Base-by-base conservation (phyloP, 305 asterid species). In the Rubia balearica region DNA sequence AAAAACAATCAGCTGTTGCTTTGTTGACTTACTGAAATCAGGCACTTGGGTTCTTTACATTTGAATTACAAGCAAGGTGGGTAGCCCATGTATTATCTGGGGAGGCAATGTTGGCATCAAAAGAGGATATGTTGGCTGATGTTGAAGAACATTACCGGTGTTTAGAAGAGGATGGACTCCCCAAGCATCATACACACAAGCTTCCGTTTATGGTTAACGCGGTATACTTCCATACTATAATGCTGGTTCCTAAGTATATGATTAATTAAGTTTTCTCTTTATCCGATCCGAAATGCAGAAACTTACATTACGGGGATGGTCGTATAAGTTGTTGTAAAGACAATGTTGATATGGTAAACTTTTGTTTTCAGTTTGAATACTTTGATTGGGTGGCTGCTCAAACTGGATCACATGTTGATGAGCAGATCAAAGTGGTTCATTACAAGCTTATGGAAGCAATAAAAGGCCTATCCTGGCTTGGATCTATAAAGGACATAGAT, bases 21-120 rank as follows among this genome's bases (percentile, higher is more conserved):
- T 57, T 21, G 14, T 57, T 21, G 62, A 57, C 12, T n/a, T 22
- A 60, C 38, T 24, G 65, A 60, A 60, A 22, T 27, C 71, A 85
- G 92, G 46, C 71, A 16, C 7, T 81, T 17, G 53, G 49, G 33
- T 62, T 80, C 68, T 55, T 33, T 38, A 55, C 67, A 82, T 62
- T 84, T 4, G 90, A 87, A 21, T 60, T 86, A 17, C 96, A 89
- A 82, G 82, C 88, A 11, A 87, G 74, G 78, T 89, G 93, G 96
- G 77, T 85, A 22, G 86, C 91, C 0, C 70, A 24, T 3, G 81
- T 79, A 53, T 71, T 85, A 70, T 87, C 93, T 0, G 88, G 93
- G 2, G 77, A 78, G 77, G 80, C 46, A 0, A 9, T n/a, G 38
- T 80, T 89, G 41, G 91, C 91, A 3, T 78, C 89, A 0, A 63